Evolutionary conservation across 805 yeast species (phyloP).

Genomic region (Barnettozyma sp.): DNA sequence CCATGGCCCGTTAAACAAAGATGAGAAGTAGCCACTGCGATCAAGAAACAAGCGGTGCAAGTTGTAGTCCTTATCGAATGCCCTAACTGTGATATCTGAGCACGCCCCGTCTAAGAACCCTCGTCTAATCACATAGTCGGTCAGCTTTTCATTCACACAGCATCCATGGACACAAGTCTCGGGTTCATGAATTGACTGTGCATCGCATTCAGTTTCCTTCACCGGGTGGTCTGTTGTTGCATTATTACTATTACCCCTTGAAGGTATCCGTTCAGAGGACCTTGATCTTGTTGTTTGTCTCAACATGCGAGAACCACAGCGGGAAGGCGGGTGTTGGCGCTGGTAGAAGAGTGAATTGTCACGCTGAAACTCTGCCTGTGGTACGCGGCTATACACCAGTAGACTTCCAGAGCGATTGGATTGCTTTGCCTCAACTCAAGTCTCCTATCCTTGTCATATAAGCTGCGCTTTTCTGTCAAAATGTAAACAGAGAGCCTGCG

Average conservation of each 20-base stretch:
- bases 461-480: no score
- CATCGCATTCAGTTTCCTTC: conserved; percentile 7
- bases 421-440: no score
- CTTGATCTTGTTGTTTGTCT: neutral
- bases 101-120: conserved; percentile 41
- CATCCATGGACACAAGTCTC: conserved; percentile 26
- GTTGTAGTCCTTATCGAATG: conserved; percentile 38
- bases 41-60: conserved; percentile 41
- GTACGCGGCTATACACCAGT: no score
- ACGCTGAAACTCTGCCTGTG: no score
- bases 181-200: conserved; percentile 1
- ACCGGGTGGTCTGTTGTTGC: conserved; percentile 2
- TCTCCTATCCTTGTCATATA: no score
- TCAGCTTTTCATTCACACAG: conserved; percentile 20
- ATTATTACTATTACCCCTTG: no score
- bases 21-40: conserved; percentile 41
- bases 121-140: conserved; percentile 30
- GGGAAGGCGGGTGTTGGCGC: neutral
- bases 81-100: conserved; percentile 41
- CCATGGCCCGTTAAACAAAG: conserved; percentile 42
- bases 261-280: neutral
- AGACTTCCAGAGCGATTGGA: no score
- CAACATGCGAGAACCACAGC: neutral
- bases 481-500: no score
- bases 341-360: no score